Evolutionary conservation across 2,329 filamentous ascomycete genomes (phyloP), one percentile per base, ranked within the genome.

Genomic region (Decorospora gaudefroyi): DNA sequence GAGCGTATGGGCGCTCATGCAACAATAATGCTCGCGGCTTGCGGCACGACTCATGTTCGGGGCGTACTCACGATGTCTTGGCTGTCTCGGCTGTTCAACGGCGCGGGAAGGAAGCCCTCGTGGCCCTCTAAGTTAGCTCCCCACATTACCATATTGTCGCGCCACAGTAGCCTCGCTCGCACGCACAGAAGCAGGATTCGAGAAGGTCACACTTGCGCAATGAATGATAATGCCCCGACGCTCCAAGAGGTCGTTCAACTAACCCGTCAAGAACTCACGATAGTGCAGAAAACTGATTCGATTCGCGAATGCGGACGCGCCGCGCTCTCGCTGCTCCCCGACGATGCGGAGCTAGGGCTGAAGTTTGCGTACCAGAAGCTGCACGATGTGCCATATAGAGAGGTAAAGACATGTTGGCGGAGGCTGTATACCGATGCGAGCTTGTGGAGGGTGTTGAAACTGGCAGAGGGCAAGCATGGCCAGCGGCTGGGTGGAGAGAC

Each of bases 361-460:
- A 73, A 75, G 6, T 69, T 87, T 10, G 80, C 85, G 0, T 82
- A 83, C 42, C 74, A 80, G 28, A 86, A 83, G 53, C 81, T 92
- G 49, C 86, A 91, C 57, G 78, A 84, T 3, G 89, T 82, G 49
- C 78, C 82, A 1, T 90, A 82, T 64, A 80, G 79, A 49, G 76
- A 83, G 21, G 79, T 92, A 4, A 86, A 85, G 0, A 62, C 67
- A 6, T 82, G 79, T 59, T 93, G 88, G 88, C 75, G 84, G 16
- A 76, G 83, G 51, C 70, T 91, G 4, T 90, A 88, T 62, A 84
- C 85, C 1, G 86, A 90, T 42, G 82, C 85, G 1, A 80, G 81
- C 42, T 77, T 92, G 8, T 75, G 87, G 60, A 80, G 80, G 54
- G 85, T 83, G 15, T 26, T 70, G n/a, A 33, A 33, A 8, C 37